Percentiles rank a stretch among this genome's conserved stretches.
phyloP scores from a whole-genome alignment of 2,329 filamentous ascomycete genomes.

The Aspergillus carbonarius region DNA sequence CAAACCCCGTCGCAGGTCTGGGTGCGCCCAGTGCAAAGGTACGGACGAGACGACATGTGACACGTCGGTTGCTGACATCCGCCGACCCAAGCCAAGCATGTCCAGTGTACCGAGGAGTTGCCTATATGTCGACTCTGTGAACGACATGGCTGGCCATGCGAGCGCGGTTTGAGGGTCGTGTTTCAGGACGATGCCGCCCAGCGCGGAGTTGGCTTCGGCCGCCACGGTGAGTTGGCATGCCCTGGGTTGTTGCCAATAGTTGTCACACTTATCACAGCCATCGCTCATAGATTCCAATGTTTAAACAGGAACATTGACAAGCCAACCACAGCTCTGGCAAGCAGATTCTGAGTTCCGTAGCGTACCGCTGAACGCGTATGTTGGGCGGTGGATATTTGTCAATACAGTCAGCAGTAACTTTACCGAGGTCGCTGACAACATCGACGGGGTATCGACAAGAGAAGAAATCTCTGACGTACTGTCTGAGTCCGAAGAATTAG shows the following conservation, averaged over 20 bases:
- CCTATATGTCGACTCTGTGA: slow-evolving; percentile 30
- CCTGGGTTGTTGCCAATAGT: background rate
- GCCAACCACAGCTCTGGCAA: background rate
- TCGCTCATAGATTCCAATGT: background rate
- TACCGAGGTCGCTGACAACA: background rate
- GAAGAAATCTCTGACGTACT: background rate
- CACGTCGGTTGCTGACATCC: background rate
- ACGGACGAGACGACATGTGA: background rate
- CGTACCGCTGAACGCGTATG: slow-evolving; percentile 2
- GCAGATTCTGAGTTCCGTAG: background rate
- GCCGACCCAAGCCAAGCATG: slow-evolving; percentile 22
- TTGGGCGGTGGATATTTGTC: slow-evolving; percentile 25
- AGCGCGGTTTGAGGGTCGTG: slow-evolving; percentile 26
- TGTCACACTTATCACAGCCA: no score
- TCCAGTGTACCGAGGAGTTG: slow-evolving; percentile 32
- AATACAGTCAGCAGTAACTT: slow-evolving; percentile 26
- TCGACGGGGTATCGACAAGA: no score
- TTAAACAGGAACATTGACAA: slow-evolving; percentile 10
- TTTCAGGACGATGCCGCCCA: slow-evolving; percentile 34
- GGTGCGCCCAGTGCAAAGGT: slow-evolving; percentile 30
- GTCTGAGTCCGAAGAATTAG: background rate
- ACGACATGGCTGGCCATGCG: slow-evolving; percentile 24
- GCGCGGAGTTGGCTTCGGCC: slow-evolving; percentile 26
- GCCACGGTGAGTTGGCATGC: slow-evolving; percentile 19
- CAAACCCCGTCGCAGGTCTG: slow-evolving; percentile 21